Base-by-base conservation (phyloP, 306 rosid genomes). In the Urtica urens region DNA sequence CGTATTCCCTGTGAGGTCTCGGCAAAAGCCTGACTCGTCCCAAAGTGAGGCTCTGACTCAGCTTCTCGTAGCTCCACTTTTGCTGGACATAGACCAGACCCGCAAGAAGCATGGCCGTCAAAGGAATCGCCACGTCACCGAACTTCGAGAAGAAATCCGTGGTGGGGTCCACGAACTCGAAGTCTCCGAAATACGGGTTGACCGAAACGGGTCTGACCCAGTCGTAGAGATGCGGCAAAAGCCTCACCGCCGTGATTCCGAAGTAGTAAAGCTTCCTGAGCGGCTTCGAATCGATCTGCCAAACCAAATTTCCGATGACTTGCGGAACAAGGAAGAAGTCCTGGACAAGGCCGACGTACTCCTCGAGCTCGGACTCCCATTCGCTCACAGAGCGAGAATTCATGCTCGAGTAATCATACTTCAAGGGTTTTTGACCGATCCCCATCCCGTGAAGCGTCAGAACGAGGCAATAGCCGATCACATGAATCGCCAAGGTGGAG, bases 311-410 rank as follows among this genome's bases (percentile, higher is more conserved):
- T 35, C 95, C 94, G 22, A 82, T 46, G 37, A 90, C 42, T 67
- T 90, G 97, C 38, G 97, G 95, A 24, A 90, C 57, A 65, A 90
- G 70, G 81, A 73, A 84, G 58, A 90, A 84, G 62, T 90, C 95
- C 68, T 90, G 90, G 23, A 90, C 80, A 23, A 90, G 84, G 55
- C 95, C 95, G 33, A 69, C 48, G 48, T 90, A 90, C 71, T 84
- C 95, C 57, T 79, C 78, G 50, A 81, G 72, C 59, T 81, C 84
- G 1, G 62, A 62, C 46, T 65, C 74, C 95, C 97, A 90, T 51
- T 28, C 71, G 23, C 64, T 50, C 55, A 49, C 17, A 3, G 46
- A 15, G 40, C 42, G 72, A 55, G 83, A 72, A 46, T 58, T 52
- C 49, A n/a, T 58, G 19, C 51, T 55, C 1, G 60, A 39, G 7